A percentile compares a stretch with the other conserved stretches of the same genome.
Conservation (phyloP, 306 rosid genomes). For the Pueraria montana region DNA sequence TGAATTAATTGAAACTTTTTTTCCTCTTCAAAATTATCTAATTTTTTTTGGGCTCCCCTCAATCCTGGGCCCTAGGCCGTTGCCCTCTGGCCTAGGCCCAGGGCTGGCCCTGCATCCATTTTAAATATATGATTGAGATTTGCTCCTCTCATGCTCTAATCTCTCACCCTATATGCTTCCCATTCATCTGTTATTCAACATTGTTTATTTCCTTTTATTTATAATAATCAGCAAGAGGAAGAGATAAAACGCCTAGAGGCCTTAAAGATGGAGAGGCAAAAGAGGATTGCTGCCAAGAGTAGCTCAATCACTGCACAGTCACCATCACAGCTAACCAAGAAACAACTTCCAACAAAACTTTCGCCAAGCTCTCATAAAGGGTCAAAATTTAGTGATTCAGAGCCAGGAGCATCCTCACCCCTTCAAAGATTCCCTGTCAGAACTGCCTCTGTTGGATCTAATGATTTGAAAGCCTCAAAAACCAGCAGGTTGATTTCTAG, state of each 20-base stretch:
- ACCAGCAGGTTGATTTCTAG: slow-evolving; percentile 67
- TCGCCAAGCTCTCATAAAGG: slow-evolving; percentile 78
- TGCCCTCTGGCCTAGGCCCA: too few species aligned
- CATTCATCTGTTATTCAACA: slow-evolving; percentile 35
- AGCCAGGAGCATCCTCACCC: slow-evolving; percentile 90
- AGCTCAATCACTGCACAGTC: slow-evolving; percentile 61
- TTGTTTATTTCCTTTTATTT: slow-evolving; percentile 24
- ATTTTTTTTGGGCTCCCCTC: too few species aligned
- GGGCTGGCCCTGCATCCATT: not conserved
- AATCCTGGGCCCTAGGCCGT: too few species aligned
- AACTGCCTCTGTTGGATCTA: slow-evolving; percentile 68
- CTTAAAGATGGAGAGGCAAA: slow-evolving; percentile 92
- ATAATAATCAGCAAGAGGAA: slow-evolving; percentile 76
- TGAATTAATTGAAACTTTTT: too few species aligned
- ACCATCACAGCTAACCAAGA: slow-evolving; percentile 70
- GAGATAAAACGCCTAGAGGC: slow-evolving; percentile 84
- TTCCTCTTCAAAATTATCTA: too few species aligned
- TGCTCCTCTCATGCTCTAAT: not conserved
- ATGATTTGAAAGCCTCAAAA: slow-evolving; percentile 72
- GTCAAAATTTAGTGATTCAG: slow-evolving; percentile 92
- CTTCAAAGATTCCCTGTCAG: slow-evolving; percentile 68
- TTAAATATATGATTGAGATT: slow-evolving; percentile 14
- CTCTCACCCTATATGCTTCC: not conserved
- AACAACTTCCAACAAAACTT: slow-evolving; percentile 66
- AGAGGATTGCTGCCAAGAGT: slow-evolving; percentile 93